Base-by-base conservation (phyloP, 768 basidiomycete genomes). In the Russula dissimulans region DNA sequence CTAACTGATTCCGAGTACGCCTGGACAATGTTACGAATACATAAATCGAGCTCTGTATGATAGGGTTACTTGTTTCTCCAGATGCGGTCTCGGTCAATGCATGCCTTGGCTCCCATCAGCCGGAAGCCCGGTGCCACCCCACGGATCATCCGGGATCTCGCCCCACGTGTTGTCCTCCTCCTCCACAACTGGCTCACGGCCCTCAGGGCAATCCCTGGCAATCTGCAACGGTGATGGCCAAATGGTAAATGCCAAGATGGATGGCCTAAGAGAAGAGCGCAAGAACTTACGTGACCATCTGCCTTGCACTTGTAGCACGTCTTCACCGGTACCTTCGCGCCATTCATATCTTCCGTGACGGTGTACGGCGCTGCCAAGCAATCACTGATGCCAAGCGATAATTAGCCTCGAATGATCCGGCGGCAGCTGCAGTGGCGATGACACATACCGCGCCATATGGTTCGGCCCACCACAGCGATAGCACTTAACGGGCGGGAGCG, bases 391-490 rank as follows among this genome's bases (percentile, higher is more conserved):
- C 53, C 58, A 38, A 50, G 44, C 59, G 7, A 22, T 4, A 53
- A 39, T 29, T 10, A 14, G 36, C 15, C 34, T 36, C 34, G 34
- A 5, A 36, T 10, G 34, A 36, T 10, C 34, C 34, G 34, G 34
- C 10, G 34, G 34, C 34, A 36, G 34, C 34, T 36, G 34, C 4
- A 14, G 5, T 1, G 1, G 3, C n/a, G 4, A 9, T 11, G 1
- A 17, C 14, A 50, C 49, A 22, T 70, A 88, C 88, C 80, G 84
- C 12, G 89, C 90, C 80, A 90, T 83, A 70, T 91, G 89, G 75
- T 94, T 95, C 14, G 87, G 84, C 32, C 89, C 89, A 48, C 91
- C 90, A 69, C 93, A 95, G 52, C 88, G 84, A 72, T 89, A 94
- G 69, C 92, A 95, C 73, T 89, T 91, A 53, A 94, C 85, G 17